A percentile compares a stretch with the other conserved stretches of the same genome.
Conservation (phyloP, 805 yeast species). For the Zygotorulaspora florentina region DNA sequence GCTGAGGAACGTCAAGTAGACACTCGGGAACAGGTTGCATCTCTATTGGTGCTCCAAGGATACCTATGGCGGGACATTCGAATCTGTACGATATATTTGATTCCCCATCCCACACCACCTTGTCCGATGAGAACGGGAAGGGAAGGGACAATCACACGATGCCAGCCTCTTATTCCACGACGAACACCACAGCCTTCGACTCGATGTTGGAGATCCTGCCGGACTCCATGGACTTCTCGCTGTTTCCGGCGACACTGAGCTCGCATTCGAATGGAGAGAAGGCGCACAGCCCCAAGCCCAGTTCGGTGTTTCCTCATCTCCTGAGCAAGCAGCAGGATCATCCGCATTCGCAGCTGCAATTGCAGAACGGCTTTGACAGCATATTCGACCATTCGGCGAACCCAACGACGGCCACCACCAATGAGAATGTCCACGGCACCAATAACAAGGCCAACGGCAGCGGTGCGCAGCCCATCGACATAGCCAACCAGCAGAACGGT, state of each 20-base stretch:
- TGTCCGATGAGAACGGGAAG: constrained; percentile 9
- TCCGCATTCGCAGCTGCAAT: not conserved
- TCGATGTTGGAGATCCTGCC: constrained; percentile 36
- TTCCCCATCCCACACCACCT: constrained; percentile 9
- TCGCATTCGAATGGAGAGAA: constrained; percentile 2
- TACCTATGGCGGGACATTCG: constrained; percentile 12
- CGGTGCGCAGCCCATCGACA: constrained; percentile 27
- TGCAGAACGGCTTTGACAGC: not conserved
- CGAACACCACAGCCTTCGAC: constrained; percentile 26
- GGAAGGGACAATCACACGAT: constrained; percentile 1
- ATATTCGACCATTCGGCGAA: not conserved
- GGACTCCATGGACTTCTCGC: constrained; percentile 27
- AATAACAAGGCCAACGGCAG: not conserved
- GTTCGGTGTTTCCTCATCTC: not conserved
- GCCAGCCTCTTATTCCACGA: constrained; percentile 5
- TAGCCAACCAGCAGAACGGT: constrained; percentile 34
- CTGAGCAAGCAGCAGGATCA: not conserved
- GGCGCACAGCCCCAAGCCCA: not conserved
- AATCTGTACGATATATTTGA: constrained; percentile 14
- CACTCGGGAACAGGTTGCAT: not conserved
- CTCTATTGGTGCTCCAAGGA: constrained; percentile 7
- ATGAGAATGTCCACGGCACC: not conserved
- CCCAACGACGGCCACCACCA: not conserved
- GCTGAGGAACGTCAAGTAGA: not conserved
- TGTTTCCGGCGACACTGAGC: constrained; percentile 5